Conservation (phyloP, 2,329 filamentous ascomycete genomes). For the Periconia sp. region DNA sequence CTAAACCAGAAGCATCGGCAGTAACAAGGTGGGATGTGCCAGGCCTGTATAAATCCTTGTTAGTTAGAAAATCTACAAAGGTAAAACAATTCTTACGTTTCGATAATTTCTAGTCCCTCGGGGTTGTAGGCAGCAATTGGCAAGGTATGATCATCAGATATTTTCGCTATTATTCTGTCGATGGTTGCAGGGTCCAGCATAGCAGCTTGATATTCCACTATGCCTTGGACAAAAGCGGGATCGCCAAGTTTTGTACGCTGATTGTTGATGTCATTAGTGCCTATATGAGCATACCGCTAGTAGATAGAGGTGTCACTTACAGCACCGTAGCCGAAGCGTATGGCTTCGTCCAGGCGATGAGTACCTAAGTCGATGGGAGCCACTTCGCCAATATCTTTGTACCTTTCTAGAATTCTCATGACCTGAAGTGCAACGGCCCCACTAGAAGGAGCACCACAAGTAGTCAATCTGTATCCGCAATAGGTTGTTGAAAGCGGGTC, state of each 20-base stretch:
- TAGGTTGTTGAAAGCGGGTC: constrained; percentile 56
- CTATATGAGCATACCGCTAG: too few species aligned
- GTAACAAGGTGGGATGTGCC: constrained; percentile 79
- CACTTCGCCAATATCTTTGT: constrained; percentile 65
- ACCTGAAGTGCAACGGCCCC: constrained; percentile 77
- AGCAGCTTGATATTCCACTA: constrained; percentile 66
- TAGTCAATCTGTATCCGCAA: constrained; percentile 72
- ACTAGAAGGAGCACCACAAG: constrained; percentile 75
- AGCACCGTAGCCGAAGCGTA: constrained; percentile 86
- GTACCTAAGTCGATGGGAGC: constrained; percentile 70
- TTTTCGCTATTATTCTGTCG: constrained; percentile 65
- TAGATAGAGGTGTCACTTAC: too few species aligned
- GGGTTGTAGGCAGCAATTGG: constrained; percentile 79
- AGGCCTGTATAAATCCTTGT: too few species aligned
- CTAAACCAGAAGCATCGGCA: constrained; percentile 74
- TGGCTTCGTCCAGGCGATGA: constrained; percentile 85
- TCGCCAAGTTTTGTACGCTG: constrained; percentile 79
- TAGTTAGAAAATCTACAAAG: too few species aligned
- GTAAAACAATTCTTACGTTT: too few species aligned
- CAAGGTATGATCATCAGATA: constrained; percentile 74
- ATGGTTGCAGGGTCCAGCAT: constrained; percentile 71
- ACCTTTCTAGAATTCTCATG: constrained; percentile 86
- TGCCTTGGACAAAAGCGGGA: constrained; percentile 71
- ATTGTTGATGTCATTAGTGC: too few species aligned
- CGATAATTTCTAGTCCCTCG: constrained; percentile 66